Evolutionary conservation across 257 asterid genomes (phyloP).

Genomic region (Prunella vulgaris): DNA sequence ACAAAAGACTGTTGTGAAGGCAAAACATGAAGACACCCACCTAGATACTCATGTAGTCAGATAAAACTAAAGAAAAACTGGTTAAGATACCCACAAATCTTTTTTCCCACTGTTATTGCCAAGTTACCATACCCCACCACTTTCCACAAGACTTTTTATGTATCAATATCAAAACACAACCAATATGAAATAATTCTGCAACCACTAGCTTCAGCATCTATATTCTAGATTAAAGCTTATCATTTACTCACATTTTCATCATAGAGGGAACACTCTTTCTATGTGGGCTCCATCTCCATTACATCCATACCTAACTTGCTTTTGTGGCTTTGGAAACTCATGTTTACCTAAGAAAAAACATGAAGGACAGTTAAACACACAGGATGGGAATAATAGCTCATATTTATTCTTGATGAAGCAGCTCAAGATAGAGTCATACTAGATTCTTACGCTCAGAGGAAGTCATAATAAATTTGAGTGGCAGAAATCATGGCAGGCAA

Average conservation of each 20-base stretch:
- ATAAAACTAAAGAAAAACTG: constrained; percentile 29
- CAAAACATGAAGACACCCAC: constrained; percentile 48
- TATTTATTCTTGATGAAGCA: constrained; percentile 19
- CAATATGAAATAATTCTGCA: constrained; percentile 32
- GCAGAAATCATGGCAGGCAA: constrained; percentile 35
- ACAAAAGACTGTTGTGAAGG: constrained; percentile 22
- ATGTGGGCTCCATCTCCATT: constrained; percentile 48
- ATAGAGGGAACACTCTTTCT: constrained; percentile 31
- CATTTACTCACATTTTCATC: constrained; percentile 32
- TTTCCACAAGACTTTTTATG: constrained; percentile 18
- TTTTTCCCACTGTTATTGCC: constrained; percentile 44
- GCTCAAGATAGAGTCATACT: constrained; percentile 5
- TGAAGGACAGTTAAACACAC: constrained; percentile 11
- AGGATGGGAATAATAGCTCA: constrained; percentile 22
- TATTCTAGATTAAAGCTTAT: constrained; percentile 37
- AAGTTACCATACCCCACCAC: constrained; percentile 49
- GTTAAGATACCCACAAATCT: constrained; percentile 38
- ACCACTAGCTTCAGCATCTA: constrained; percentile 46
- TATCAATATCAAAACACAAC: constrained; percentile 31
- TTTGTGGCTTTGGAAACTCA: constrained; percentile 23
- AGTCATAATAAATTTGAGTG: constrained; percentile 11
- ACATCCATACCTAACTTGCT: constrained; percentile 31
- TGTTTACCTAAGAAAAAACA: constrained; percentile 19
- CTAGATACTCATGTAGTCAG: constrained; percentile 39
- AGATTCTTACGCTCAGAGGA: constrained; percentile 8